Evolutionary conservation across 2,329 filamentous ascomycete genomes (phyloP), one percentile per base, ranked within the genome.

Genomic region (Fusarium sp.): DNA sequence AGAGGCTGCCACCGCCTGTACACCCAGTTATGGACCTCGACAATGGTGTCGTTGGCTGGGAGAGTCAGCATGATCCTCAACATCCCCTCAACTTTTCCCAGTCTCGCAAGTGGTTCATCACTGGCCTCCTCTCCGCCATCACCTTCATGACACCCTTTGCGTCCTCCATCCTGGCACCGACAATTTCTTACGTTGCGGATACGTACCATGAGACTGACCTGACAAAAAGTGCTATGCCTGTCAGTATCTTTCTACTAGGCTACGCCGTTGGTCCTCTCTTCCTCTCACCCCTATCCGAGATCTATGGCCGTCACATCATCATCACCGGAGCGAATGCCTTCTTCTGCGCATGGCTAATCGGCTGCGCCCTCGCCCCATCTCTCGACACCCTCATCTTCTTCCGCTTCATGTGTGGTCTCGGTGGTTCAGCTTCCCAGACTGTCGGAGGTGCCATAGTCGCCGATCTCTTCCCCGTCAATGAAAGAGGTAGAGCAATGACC

Each of bases 121-220:
- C 89, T 8, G 79, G 85, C 57, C 85, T 89, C 20, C 85, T 93
- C 22, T 87, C 89, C 0, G 82, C 84, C 70, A 92, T 92, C 78
- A 92, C 90, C 10, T 88, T 93, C 72, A 88, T 93, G 77, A 91
- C 90, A 0, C 90, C 91, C 0, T 89, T 93, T 29, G 89, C 90
- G 0, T 92, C 90, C 8, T 90, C 90, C 2, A 92, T 92, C 63
- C 80, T 89, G 20, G 84, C 87, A 2, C 87, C 88, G 4, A 87
- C 86, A 35, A 86, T 88, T 62, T 66, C 69, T 1, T 78, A 81
- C 37, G 83, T 93, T 8, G 83, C 87, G 1, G 76, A 78, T 7
- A 78, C 84, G 35, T 88, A 86, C 76, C 59, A 80, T 35, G 83
- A 86, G 16, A 82, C 5, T 82, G 78, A 79, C 60, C 67, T 85